phyloP scores from a whole-genome alignment of 768 basidiomycete genomes.

The Lactarius hengduanensis region DNA sequence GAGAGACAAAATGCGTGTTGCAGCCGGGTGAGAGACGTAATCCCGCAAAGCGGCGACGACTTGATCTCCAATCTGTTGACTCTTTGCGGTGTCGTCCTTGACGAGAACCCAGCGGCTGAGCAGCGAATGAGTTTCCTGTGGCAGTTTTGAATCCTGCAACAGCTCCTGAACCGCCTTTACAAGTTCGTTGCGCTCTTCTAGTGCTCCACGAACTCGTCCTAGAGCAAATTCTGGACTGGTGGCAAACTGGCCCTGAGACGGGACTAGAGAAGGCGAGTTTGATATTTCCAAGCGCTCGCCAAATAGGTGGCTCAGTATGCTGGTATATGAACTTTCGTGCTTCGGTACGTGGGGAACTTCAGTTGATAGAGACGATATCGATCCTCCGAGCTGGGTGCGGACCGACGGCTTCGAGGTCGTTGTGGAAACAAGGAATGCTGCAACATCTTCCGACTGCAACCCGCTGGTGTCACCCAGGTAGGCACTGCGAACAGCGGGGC shows the following conservation, averaged over 20 bases:
- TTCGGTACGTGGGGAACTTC: slow-evolving; percentile 67
- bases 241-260: slow-evolving; percentile 67
- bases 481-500: slow-evolving; percentile 60
- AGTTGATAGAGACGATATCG: slow-evolving; percentile 34
- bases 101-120: slow-evolving; percentile 78
- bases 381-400: slow-evolving; percentile 52
- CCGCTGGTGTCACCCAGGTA: slow-evolving; percentile 53
- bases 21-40: slow-evolving; percentile 42
- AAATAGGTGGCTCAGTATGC: slow-evolving; percentile 81
- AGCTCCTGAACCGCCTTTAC: slow-evolving; percentile 62
- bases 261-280: slow-evolving; percentile 77
- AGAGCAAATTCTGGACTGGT: slow-evolving; percentile 93
- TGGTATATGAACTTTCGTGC: slow-evolving; percentile 90
- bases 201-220: slow-evolving; percentile 81
- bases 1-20: slow-evolving; percentile 57
- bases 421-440: slow-evolving; percentile 50
- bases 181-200: slow-evolving; percentile 71
- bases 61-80: slow-evolving; percentile 54
- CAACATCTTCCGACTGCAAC: slow-evolving; percentile 44
- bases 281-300: slow-evolving; percentile 74
- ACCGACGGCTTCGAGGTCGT: slow-evolving; percentile 38
- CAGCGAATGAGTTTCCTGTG: slow-evolving; percentile 61
- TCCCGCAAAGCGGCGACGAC: slow-evolving; percentile 53
- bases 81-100: slow-evolving; percentile 70
- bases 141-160: slow-evolving; percentile 50